Evolutionary conservation across 1,139 yeast genomes (phyloP), one percentile per base, ranked within the genome.

Genomic region (Debaryomyces sp.): DNA sequence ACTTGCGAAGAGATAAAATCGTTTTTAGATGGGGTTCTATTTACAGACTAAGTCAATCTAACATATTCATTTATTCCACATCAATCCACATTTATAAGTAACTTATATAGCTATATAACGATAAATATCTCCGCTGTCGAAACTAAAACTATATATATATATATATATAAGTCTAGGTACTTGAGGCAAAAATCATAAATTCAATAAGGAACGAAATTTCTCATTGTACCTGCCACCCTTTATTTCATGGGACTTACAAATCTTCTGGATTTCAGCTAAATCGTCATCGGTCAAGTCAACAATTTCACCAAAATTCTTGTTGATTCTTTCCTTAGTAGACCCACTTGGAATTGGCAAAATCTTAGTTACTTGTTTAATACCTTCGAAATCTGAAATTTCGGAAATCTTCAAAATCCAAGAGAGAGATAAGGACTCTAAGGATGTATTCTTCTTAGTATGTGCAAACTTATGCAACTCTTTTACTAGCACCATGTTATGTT

Each of bases 311-410:
- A 79, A 73, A 67, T 88, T 89, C 60, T 81, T 86, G 45, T 75
- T 73, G 26, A 86, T 81, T 61, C 88, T 82, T 13, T 66, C 75
- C 8, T 70, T 68, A 23, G 84, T 78, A 6, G 90, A 77, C 8
- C 89, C 84, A 47, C 91, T 85, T 22, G 96, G 96, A 62, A 89
- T 87, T 38, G 96, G 96, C 40, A 90, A 66, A 44, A 89, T 75
- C 48, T 72, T 75, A 13, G 90, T 81, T 51, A 78, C 80, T 41
- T 64, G 73, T 23, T 17, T 6, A 22, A 36, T 36, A 55, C 71
- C 79, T 41, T 55, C 52, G 48, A 57, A 70, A 41, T 66, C 60
- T 40, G 57, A 51, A 7, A 59, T 54, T 6, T 62, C 67, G 0
- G 74, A 66, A 24, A 71, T 55, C 13, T 71, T 69, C 53, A 75